Evolutionary conservation across 2,329 filamentous ascomycete species (phyloP).

Genomic region (Neocucurbitaria cava): DNA sequence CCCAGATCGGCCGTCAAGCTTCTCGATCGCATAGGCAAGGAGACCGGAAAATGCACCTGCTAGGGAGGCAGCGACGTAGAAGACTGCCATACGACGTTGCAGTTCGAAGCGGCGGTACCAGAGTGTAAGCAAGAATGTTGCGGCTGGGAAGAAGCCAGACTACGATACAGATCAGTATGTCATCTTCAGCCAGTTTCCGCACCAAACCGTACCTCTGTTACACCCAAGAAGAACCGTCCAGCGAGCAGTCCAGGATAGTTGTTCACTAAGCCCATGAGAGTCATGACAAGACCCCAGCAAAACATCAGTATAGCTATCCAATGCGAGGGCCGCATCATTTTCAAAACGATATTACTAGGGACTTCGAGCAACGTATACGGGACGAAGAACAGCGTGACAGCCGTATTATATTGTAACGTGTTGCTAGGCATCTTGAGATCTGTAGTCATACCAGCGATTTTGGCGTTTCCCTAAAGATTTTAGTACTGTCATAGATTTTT

Average conservation of each 20-base stretch:
- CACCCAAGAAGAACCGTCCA: constrained; percentile 53
- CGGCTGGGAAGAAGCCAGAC: constrained; percentile 70
- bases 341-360: constrained; percentile 51
- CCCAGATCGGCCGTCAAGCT: constrained; percentile 38
- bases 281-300: constrained; percentile 52
- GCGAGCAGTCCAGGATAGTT: constrained; percentile 58
- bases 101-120: constrained; percentile 47
- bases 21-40: constrained; percentile 43
- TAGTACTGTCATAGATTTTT: constrained; percentile 7
- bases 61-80: constrained; percentile 43
- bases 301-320: constrained; percentile 52
- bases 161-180: constrained; percentile 16
- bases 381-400: constrained; percentile 51
- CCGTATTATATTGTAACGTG: constrained; percentile 48
- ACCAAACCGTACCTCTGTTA: constrained; percentile 41
- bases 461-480: constrained; percentile 52
- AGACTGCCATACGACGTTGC: constrained; percentile 45
- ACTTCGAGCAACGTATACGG: constrained; percentile 49
- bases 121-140: constrained; percentile 54
- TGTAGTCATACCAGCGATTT: constrained; percentile 49
- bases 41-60: constrained; percentile 47
- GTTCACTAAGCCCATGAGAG: constrained; percentile 53
- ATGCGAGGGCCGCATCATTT: constrained; percentile 48
- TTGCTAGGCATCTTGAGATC: constrained; percentile 47
- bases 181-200: not conserved